A percentile compares a stretch with the other conserved stretches of the same genome.
These are phyloP conservation scores for Pseudevernia furfuracea DNA, from an alignment of 495 filamentous ascomycete genomes.

Conservation along the genomic window DNA sequence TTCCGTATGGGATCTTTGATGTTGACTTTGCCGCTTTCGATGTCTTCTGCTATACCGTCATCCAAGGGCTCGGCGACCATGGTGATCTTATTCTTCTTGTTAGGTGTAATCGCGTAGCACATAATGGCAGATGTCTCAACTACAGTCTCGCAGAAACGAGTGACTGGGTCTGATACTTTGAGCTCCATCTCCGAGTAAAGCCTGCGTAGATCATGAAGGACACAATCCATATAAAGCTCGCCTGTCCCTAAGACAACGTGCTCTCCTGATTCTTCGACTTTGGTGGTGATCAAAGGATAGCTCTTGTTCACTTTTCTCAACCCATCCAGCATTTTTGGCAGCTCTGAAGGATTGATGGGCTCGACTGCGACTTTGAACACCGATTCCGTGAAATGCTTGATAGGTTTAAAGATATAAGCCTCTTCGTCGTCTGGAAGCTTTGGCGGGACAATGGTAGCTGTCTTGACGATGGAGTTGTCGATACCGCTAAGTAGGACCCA, in stretches of 20 bases:
- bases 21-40: constrained; percentile 79
- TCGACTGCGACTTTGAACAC: constrained; percentile 98
- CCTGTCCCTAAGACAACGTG: constrained; percentile 92
- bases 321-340: constrained; percentile 99
- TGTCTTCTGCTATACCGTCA: constrained; percentile 89
- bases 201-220: constrained; percentile 85
- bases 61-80: constrained; percentile 96
- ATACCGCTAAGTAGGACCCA: constrained; percentile 85
- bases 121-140: constrained; percentile 95
- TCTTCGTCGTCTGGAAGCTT: constrained; percentile 80
- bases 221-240: constrained; percentile 98
- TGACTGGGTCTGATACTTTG: constrained; percentile 96
- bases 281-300: constrained; percentile 90
- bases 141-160: constrained; percentile 96
- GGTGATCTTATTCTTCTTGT: constrained; percentile 98
- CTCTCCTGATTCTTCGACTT: constrained; percentile 98
- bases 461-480: constrained; percentile 97
- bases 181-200: constrained; percentile 99
- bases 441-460: constrained; percentile 83
- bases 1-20: constrained; percentile 91
- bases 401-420: constrained; percentile 86
- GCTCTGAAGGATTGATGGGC: constrained; percentile 93
- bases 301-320: constrained; percentile 95
- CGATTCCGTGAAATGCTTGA: constrained; percentile 92
- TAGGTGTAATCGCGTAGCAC: constrained; percentile 94